phyloP scores from a whole-genome alignment of 192 early-diverging fungal genomes.

The Bifiguratus adelaidae region DNA sequence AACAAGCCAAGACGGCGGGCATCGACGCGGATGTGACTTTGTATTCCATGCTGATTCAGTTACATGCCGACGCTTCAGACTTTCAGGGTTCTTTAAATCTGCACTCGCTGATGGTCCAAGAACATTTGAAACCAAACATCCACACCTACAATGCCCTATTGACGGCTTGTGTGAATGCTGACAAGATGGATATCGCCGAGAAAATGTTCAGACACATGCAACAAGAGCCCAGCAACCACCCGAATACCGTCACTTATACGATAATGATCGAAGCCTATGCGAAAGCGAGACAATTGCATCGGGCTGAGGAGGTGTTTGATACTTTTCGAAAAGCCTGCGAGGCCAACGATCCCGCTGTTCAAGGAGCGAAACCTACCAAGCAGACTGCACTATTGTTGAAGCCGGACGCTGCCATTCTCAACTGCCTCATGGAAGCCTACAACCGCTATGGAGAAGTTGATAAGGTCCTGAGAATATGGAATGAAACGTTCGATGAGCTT shows the following conservation, averaged over 20 bases:
- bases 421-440: constrained; percentile 32
- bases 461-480: constrained; percentile 24
- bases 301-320: background rate
- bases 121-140: constrained; percentile 11
- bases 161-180: constrained; percentile 8
- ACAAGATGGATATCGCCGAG: constrained; percentile 13
- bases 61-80: constrained; percentile 7
- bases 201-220: constrained; percentile 22
- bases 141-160: constrained; percentile 23
- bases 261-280: constrained; percentile 11
- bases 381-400: no score
- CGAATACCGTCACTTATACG: constrained; percentile 21
- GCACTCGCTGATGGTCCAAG: constrained; percentile 13
- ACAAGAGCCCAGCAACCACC: constrained; percentile 1
- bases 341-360: background rate
- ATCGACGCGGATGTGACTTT: constrained; percentile 16
- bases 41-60: constrained; percentile 18
- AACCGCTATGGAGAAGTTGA: constrained; percentile 19
- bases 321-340: background rate
- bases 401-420: constrained; percentile 19
- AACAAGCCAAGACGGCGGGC: constrained; percentile 11
- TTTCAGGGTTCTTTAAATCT: constrained; percentile 3
- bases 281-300: constrained; percentile 1
- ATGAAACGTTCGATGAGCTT: background rate
- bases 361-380: no score